Conservation (phyloP, 2,329 filamentous ascomycete genomes). For the Geosmithia putterillii region DNA sequence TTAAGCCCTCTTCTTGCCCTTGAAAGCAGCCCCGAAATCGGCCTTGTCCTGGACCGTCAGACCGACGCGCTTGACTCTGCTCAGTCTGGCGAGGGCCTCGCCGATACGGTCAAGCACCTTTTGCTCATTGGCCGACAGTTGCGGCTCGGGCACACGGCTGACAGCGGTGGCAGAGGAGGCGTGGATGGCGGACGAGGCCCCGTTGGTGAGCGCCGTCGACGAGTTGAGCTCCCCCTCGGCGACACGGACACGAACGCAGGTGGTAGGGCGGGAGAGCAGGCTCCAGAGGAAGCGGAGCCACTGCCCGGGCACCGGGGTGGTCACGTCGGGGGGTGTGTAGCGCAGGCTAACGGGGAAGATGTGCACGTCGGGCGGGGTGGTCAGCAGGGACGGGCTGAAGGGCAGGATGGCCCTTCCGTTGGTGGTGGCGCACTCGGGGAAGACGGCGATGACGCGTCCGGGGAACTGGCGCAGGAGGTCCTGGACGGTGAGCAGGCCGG, state of each 20-base stretch:
- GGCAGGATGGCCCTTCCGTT: slow-evolving; percentile 86
- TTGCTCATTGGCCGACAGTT: slow-evolving; percentile 45
- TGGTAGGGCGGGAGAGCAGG: slow-evolving; percentile 71
- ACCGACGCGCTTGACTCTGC: slow-evolving; percentile 79
- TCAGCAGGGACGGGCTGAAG: slow-evolving; percentile 65
- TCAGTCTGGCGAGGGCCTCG: slow-evolving; percentile 76
- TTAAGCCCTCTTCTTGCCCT: slow-evolving; percentile 20
- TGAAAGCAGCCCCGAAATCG: slow-evolving; percentile 63
- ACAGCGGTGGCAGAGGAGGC: slow-evolving; percentile 12
- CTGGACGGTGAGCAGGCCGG: slow-evolving; percentile 46
- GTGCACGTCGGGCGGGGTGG: slow-evolving; percentile 51
- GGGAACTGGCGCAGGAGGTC: slow-evolving; percentile 57
- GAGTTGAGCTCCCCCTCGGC: slow-evolving; percentile 58
- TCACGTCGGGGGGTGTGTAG: slow-evolving; percentile 81
- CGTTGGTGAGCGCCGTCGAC: slow-evolving; percentile 22
- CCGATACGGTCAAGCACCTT: slow-evolving; percentile 65
- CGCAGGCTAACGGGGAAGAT: slow-evolving; percentile 87
- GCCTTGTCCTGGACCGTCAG: slow-evolving; percentile 73
- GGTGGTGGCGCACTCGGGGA: slow-evolving; percentile 88
- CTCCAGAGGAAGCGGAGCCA: slow-evolving; percentile 73
- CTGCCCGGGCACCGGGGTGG: slow-evolving; percentile 71
- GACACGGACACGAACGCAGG: slow-evolving; percentile 83
- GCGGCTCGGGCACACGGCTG: slow-evolving; percentile 14
- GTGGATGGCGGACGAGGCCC: slow-evolving; percentile 12
- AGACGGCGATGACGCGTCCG: slow-evolving; percentile 67